Base-by-base conservation (phyloP, 805 yeast genomes). In the Saccharomycopsis microspora region DNA sequence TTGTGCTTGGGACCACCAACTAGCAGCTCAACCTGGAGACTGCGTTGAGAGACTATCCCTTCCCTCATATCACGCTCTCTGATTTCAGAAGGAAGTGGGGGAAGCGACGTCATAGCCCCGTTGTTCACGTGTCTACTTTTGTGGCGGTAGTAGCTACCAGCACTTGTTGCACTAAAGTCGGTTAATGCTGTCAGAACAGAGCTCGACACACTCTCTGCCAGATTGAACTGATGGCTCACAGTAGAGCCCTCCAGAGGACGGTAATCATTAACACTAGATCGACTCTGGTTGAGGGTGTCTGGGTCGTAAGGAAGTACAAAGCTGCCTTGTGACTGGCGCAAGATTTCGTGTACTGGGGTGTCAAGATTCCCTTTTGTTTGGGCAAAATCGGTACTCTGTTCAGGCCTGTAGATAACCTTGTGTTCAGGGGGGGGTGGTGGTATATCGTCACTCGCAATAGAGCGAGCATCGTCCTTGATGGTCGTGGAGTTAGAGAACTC, bases 111-210 rank as follows among this genome's bases (percentile, higher is more conserved):
- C 6, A 33, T 29, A 10, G 41, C 40, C 10, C 11, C 44, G 19
- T 19, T 19, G 36, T n/a, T 34, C 10, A 34, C 36, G 36, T 8
- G 10, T 2, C 8, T 9, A n/a, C 36, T 34, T 56, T 74, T 82
- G 60, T 86, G 94, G 58, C 95, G 74, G 42, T 80, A 78, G 50
- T 79, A 78, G 32, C 94, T 84, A 0, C 94, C 95, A 1, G 95
- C 95, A 53, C 93, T 82, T 0, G 95, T 84, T 4, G 95, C 95
- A 65, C 93, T 83, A 53, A 84, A 73, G 60, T 85, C 93, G 35
- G 76, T 71, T 64, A 71, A 61, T 6, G 68, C 58, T 2, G 75
- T 68, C 32, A 71, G 63, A 45, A 71, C 65, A 38, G 53, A 49
- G 39, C 54, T 49, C 8, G 49, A 32, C 5, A 51, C 54, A 38